Base-by-base conservation (phyloP, 2,329 filamentous ascomycete genomes). In the Claviceps sorghi region DNA sequence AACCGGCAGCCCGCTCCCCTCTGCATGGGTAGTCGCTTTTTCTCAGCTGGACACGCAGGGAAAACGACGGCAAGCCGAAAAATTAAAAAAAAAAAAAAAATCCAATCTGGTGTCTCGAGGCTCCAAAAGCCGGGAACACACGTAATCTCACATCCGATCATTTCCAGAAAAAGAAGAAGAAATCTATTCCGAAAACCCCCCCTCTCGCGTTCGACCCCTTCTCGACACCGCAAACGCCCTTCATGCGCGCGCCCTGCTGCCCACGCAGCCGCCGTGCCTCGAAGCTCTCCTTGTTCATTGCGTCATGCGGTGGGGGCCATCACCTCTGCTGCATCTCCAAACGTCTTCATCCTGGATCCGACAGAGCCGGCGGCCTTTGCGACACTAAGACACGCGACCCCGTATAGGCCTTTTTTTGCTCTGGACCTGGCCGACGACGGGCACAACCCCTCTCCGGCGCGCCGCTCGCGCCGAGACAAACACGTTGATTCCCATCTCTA, bases 281-380 rank as follows among this genome's bases (percentile, higher is more conserved):
- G 17, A 29, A 46, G 43, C 49, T n/a, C 32, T 52, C 43, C 13
- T 48, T 52, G 53, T 55, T 53, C 54, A 61, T 60, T 57, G 60
- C 68, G 73, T 65, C 61, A 81, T 82, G 79, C 74, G 71, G 78
- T 71, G 73, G 65, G 63, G 65, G 77, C 77, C 73, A 68, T 63
- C 58, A 60, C 66, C 76, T 78, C 78, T 75, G 72, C 75, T 72
- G 75, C 74, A 73, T 67, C 66, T 63, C 59, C 61, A 57, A 60
- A 51, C 54, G 54, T 53, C 60, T 67, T 73, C 75, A 79, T 68
- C 65, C 74, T 81, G 78, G 78, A 81, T 76, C 66, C 75, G 63
- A 69, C 75, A 76, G 66, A 70, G 52, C 60, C 61, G 57, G 60
- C 67, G 57, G 52, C 32, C 58, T 55, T 53, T 58, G 41, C 48